Evolutionary conservation across 257 asterid species (phyloP), one percentile per base, ranked within the genome.

Genomic region (Orobanche coerulescens): DNA sequence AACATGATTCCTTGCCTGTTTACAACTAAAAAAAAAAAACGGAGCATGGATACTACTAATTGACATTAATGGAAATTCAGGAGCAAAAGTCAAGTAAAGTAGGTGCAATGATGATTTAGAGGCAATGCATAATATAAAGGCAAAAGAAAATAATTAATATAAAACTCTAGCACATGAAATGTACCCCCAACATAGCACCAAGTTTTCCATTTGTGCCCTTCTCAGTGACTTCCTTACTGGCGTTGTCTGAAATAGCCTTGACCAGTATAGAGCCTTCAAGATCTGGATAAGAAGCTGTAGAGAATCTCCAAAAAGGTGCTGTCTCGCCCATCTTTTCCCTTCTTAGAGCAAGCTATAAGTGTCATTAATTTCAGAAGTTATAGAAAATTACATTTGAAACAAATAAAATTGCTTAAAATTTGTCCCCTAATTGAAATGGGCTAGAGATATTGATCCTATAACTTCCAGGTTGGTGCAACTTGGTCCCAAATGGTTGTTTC

Each of bases 201-300:
- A 58, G 39, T 72, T 37, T 67, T 68, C 75, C 82, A 61, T 74
- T 71, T 57, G 54, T 40, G 66, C 58, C 62, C 48, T 75, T 62
- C n/a, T 37, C 73, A 7, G 10, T 55, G 55, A 61, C 28, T 68
- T 69, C 25, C 49, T 62, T 64, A 34, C 31, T 60, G 20, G 51
- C 73, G 37, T 43, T 48, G 55, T 55, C 75, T 44, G 40, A 37
- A 71, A 25, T 61, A 52, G 72, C 64, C 66, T 53, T 61, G 48
- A 62, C n/a, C 67, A 79, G 62, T 42, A 59, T 33, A 47, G 67
- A 59, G 64, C 74, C 73, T 77, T 70, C 79, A 37, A 88, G 85
- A 74, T 88, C 96, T 65, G 96, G 95, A 80, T 88, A 85, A 36
- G 96, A 85, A 75, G 95, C 88, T 30, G 90, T 85, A 66, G 93